These are phyloP conservation scores for Coriolopsis trogii DNA, from an alignment of 1,284 basidiomycete species.

Conservation along the genomic window DNA sequence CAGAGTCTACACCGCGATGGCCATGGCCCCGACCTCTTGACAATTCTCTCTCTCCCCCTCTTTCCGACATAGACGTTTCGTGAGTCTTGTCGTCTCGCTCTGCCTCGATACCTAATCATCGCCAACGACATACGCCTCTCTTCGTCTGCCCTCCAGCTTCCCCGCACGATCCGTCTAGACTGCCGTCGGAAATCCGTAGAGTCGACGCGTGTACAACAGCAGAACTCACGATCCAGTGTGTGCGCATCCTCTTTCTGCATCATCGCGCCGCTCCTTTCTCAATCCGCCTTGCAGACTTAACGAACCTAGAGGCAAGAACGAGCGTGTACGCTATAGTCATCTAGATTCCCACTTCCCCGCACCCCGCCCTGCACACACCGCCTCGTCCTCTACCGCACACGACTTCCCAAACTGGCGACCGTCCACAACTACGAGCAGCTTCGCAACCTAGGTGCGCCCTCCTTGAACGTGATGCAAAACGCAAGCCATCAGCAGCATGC, in stretches of 20 bases:
- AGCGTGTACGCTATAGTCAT: slow-evolving; percentile 25
- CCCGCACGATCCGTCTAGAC: slow-evolving; percentile 27
- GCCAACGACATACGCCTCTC: slow-evolving; percentile 10
- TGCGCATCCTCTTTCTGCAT: slow-evolving; percentile 2
- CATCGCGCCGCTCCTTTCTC: slow-evolving; percentile 8
- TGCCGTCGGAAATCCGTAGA: slow-evolving; percentile 25
- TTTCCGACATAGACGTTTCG: slow-evolving; percentile 19
- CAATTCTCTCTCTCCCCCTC: slow-evolving; percentile 10
- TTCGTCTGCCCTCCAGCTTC: slow-evolving; percentile 12
- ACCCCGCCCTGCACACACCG: slow-evolving; percentile 10
- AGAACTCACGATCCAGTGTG: slow-evolving; percentile 26
- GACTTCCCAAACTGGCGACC: slow-evolving; percentile 31
- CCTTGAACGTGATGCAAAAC: slow-evolving; percentile 31
- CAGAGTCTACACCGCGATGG: slow-evolving; percentile 21
- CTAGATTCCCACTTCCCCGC: slow-evolving; percentile 18
- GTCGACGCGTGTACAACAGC: slow-evolving; percentile 25
- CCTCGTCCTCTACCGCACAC: slow-evolving; percentile 17
- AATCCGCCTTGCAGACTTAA: slow-evolving; percentile 20
- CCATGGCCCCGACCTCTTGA: slow-evolving; percentile 12
- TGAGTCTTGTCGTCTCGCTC: slow-evolving; percentile 16
- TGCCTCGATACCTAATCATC: slow-evolving; percentile 9
- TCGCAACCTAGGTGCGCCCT: slow-evolving; percentile 28
- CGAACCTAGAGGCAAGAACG: slow-evolving; percentile 29
- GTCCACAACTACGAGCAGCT: slow-evolving; percentile 32
- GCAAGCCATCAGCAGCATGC: slow-evolving; percentile 32